Evolutionary conservation across 179 eudicot genomes (phyloP), one percentile per base, ranked within the genome.

Genomic region (Drosera spatulata): DNA sequence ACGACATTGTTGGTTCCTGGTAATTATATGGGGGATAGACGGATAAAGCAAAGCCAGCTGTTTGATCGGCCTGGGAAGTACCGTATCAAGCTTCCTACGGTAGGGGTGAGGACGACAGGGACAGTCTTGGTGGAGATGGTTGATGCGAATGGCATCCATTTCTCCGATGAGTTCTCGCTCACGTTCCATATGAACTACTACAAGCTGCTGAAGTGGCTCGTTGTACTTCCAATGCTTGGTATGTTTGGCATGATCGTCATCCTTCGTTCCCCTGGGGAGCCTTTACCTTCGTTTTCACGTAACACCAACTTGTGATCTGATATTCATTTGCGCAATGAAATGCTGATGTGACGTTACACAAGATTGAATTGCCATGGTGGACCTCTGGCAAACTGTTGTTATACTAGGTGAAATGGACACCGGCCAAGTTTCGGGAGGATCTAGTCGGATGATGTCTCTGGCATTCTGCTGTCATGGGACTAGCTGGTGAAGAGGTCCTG

Each of bases 211-310:
- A 93, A 93, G 74, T 93, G 99, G 99, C 86, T 93, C 46, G 73
- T 93, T n/a, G 80, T 86, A 43, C 99, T 93, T 55, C 99, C 99
- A 7, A 86, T 93, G 99, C 77, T 93, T 5, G 95, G 86, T 56
- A 89, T 86, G 99, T 89, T 93, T 73, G 95, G 84, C 4, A 65
- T 89, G 60, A 86, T 93, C 6, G 83, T 84, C 55, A 89, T 93
- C 67, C 81, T 93, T 57, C 84, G 86, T 5, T 97, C 99, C 6
- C 95, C 89, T 55, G 79, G 82, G 70, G 70, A 72, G 79, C 99
- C 99, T 2, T 68, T 93, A 76, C 99, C 97, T 47, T 93, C 95
- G 3, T 93, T 93, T 75, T 86, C 95, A 7, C 77, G 95, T 50
- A 89, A 93, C 69, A 81, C 89, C 4, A 86, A 89, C 67, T 80